Conservation (phyloP, 305 asterid species). For the Fraxinus latifolia region DNA sequence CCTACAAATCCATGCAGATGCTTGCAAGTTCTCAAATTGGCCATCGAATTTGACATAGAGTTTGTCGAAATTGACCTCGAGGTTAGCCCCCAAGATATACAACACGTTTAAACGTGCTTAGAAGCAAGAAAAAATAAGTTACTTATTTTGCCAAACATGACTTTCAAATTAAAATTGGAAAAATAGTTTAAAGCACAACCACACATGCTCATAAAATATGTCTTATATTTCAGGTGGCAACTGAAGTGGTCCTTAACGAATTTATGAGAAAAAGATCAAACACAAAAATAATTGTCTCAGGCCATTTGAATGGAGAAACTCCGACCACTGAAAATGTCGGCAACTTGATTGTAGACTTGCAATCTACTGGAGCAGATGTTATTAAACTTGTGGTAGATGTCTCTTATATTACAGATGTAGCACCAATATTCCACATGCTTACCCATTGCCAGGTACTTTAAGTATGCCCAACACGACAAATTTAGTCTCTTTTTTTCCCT, state of each 20-base stretch:
- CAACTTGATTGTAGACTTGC: constrained; percentile 40
- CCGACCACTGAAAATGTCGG: constrained; percentile 43
- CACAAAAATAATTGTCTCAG: constrained; percentile 48
- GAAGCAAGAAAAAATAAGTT: background rate
- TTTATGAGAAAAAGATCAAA: constrained; percentile 40
- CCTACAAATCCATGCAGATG: constrained; percentile 18
- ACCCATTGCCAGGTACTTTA: constrained; percentile 51
- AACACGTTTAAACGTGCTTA: background rate
- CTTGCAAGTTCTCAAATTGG: constrained; percentile 44
- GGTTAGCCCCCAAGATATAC: constrained; percentile 26
- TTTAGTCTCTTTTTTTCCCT: background rate
- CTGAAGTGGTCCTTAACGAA: constrained; percentile 32
- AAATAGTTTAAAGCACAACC: background rate
- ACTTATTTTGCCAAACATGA: background rate
- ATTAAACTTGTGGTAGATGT: constrained; percentile 55
- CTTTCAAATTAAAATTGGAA: background rate
- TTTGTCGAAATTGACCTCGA: constrained; percentile 46
- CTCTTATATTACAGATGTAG: constrained; percentile 55
- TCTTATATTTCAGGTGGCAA: constrained; percentile 36
- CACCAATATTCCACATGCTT: constrained; percentile 57
- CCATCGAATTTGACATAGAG: constrained; percentile 47
- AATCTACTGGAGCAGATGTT: constrained; percentile 50
- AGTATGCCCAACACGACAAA: background rate
- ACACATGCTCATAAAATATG: background rate
- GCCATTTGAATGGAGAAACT: constrained; percentile 27